Conservation (phyloP, 345 rosid genomes). For the Alliaria petiolata region DNA sequence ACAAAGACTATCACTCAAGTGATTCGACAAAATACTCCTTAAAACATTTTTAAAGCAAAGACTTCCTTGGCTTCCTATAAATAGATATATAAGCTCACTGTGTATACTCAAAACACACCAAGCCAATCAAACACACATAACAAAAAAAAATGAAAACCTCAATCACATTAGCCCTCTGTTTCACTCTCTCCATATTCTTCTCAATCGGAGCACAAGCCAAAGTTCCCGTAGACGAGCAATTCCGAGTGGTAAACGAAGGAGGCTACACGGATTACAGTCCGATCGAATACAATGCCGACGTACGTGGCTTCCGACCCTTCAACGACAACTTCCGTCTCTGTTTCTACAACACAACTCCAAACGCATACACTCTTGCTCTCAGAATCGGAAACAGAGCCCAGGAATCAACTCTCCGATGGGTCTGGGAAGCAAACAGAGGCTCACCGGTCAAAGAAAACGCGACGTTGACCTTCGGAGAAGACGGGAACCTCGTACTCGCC, state of each 20-base stretch:
- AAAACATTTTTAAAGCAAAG: background rate
- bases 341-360: constrained; percentile 48
- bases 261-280: background rate
- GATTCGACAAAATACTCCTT: too few relatives aligned
- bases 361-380: constrained; percentile 43
- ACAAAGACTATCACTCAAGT: too few relatives aligned
- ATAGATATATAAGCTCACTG: background rate
- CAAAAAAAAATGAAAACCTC: background rate
- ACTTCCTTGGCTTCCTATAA: background rate
- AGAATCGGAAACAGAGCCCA: constrained; percentile 34
- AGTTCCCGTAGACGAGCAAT: background rate
- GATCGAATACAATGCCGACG: background rate
- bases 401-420: constrained; percentile 36
- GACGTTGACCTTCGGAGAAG: constrained; percentile 31
- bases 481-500: constrained; percentile 48
- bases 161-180: background rate
- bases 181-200: background rate
- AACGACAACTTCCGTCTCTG: constrained; percentile 37
- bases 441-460: constrained; percentile 50
- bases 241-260: background rate
- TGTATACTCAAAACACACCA: background rate
- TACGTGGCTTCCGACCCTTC: background rate
- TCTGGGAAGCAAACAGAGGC: constrained; percentile 58
- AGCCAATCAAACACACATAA: too few relatives aligned
- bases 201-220: background rate